These are phyloP conservation scores for Chimonanthus salicifolius DNA, from an alignment of 164 flowering plant species.

Conservation along the genomic window DNA sequence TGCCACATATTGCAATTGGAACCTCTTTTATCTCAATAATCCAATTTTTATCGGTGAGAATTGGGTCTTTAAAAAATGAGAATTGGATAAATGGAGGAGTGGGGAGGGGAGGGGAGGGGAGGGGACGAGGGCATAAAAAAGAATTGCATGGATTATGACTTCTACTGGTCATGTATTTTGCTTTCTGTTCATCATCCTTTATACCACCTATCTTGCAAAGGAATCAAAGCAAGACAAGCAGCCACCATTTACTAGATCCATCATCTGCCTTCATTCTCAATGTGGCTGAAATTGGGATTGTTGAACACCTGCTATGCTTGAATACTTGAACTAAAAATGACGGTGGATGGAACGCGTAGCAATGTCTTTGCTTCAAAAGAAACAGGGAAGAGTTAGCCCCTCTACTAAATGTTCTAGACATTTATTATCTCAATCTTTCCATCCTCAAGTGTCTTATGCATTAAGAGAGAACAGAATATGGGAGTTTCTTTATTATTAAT, in stretches of 20 bases:
- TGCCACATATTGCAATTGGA: background rate
- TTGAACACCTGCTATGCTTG: constrained; percentile 29
- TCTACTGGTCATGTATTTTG: background rate
- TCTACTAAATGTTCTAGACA: background rate
- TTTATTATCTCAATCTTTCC: background rate
- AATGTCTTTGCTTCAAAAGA: constrained; percentile 43
- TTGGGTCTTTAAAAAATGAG: background rate
- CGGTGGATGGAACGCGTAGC: constrained; percentile 45
- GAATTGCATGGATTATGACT: background rate
- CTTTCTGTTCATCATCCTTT: constrained; percentile 31
- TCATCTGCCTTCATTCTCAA: constrained; percentile 22
- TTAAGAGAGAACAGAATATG: background rate
- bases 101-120: too few relatives aligned
- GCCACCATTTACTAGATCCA: constrained; percentile 28
- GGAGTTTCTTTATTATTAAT: too few relatives aligned
- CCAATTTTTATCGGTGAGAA: background rate
- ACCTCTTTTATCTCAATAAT: background rate
- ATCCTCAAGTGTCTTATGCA: background rate
- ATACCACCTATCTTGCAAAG: constrained; percentile 36
- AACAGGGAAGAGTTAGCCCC: background rate
- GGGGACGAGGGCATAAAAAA: background rate
- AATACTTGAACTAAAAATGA: constrained; percentile 44
- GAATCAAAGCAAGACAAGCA: constrained; percentile 48
- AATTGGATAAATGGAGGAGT: background rate
- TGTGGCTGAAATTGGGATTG: constrained; percentile 35